A percentile compares a stretch with the other conserved stretches of the same genome.
phyloP scores from a whole-genome alignment of 202 grass and related monocot species.

The Panicum virgatum region DNA sequence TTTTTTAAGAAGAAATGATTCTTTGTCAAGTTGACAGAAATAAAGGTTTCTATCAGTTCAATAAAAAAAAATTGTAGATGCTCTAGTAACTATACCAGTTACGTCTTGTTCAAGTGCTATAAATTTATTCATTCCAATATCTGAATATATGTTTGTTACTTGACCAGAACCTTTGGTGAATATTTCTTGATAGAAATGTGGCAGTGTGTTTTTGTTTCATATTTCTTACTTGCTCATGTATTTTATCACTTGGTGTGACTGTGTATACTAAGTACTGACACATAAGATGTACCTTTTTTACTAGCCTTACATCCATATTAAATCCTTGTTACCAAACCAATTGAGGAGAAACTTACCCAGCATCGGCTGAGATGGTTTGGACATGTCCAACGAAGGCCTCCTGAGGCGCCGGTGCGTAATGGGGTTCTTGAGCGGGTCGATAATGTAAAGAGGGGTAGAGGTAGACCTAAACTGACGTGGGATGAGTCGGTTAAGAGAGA shows the following conservation, averaged over 20 bases:
- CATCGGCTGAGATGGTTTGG: too few species aligned
- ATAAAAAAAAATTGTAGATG: constrained; percentile 6
- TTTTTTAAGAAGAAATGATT: not conserved
- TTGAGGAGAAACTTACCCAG: too few species aligned
- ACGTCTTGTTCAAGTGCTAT: not conserved
- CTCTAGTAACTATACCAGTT: not conserved
- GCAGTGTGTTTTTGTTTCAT: not conserved
- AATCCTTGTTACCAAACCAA: constrained; percentile 17
- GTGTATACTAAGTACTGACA: not conserved
- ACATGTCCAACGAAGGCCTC: too few species aligned
- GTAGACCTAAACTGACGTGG: too few species aligned
- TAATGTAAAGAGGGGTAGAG: too few species aligned
- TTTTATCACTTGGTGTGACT: not conserved
- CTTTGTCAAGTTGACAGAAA: constrained; percentile 15
- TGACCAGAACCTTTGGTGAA: not conserved
- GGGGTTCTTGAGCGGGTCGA: too few species aligned
- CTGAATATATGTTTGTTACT: not conserved
- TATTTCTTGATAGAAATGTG: constrained; percentile 3
- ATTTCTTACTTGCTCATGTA: constrained; percentile 8
- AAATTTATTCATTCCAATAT: not conserved
- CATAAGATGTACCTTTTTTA: not conserved
- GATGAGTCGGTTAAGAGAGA: too few species aligned
- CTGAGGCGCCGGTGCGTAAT: too few species aligned
- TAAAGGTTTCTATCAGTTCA: not conserved
- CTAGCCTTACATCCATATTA: not conserved